Conservation (phyloP, 140 eudicot species). For the Bidens hawaiensis region DNA sequence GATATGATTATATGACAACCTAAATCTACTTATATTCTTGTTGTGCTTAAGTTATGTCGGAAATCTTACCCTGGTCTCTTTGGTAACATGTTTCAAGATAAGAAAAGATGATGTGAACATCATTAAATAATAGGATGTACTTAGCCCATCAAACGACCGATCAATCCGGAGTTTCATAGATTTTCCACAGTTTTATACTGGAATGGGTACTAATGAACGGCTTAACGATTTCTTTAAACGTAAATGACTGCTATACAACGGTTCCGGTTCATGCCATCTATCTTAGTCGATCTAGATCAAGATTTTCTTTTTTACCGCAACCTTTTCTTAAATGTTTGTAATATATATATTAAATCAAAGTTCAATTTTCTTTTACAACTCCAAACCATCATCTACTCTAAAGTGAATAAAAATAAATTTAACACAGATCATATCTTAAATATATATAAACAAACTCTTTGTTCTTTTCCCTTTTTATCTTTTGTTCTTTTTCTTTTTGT, state of each 20-base stretch:
- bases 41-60: no score
- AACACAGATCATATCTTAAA: background rate
- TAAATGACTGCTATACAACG: background rate
- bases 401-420: background rate
- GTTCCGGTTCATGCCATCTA: background rate
- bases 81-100: background rate
- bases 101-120: background rate
- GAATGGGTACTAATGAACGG: background rate
- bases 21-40: no score
- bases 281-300: background rate
- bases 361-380: no score
- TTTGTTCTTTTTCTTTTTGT: constrained; percentile 33
- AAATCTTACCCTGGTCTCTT: background rate
- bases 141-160: background rate
- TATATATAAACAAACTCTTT: constrained; percentile 18
- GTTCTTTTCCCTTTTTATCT: constrained; percentile 24
- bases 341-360: background rate
- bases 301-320: background rate
- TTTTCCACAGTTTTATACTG: background rate
- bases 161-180: background rate
- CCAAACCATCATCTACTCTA: no score
- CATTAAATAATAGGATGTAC: background rate
- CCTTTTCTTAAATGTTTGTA: background rate
- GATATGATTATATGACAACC: no score
- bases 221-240: background rate